Conservation (phyloP, 257 asterid genomes). For the Solanum pennellii region DNA sequence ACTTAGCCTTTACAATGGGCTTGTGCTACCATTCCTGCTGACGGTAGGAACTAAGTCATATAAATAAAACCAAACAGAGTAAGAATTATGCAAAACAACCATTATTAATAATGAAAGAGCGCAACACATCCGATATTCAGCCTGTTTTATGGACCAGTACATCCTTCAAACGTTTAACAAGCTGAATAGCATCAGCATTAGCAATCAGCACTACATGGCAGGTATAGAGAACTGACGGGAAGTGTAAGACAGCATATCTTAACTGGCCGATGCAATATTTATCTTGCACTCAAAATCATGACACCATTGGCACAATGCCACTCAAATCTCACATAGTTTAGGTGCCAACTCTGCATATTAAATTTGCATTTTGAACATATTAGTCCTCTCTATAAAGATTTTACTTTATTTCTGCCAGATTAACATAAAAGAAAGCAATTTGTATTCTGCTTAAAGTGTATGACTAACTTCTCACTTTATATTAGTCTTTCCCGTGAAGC, state of each 20-base stretch:
- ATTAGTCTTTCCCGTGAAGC: neutral
- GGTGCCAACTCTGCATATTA: neutral
- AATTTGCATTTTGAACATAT: neutral
- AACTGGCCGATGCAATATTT: neutral
- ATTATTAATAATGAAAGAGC: neutral
- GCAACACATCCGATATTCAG: neutral
- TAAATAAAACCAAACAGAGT: neutral
- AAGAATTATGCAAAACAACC: neutral
- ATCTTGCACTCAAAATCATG: neutral
- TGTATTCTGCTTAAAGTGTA: neutral
- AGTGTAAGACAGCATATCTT: neutral
- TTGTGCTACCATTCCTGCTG: conserved; percentile 82
- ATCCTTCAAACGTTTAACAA: neutral
- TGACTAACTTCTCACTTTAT: neutral
- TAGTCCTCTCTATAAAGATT: neutral
- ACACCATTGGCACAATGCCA: neutral
- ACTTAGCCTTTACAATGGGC: conserved; percentile 62
- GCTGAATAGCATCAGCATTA: neutral
- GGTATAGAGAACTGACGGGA: neutral
- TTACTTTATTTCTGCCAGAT: neutral
- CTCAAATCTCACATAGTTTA: neutral
- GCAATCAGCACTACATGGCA: neutral
- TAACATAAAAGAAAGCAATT: neutral
- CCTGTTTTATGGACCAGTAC: neutral
- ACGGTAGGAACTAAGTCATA: neutral